Base-by-base conservation (phyloP, 2,329 filamentous ascomycete species). In the Cladophialophora psammophila region DNA sequence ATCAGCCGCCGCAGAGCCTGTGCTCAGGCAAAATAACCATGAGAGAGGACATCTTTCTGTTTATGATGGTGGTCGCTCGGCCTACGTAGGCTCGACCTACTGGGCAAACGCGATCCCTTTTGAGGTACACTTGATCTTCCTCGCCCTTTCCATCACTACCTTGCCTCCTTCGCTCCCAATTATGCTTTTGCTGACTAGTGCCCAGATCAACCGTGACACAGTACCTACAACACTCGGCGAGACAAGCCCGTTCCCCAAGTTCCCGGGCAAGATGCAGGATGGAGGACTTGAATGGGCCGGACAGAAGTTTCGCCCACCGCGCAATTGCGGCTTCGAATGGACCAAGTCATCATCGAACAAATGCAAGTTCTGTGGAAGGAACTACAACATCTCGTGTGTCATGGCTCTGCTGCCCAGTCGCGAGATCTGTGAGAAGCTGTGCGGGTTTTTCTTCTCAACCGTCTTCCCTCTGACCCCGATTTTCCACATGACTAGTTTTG, bases 401-500 rank as follows among this genome's bases (percentile, higher is more conserved):
- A 38, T 71, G 60, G 55, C 68, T 20, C 55, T 70, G 1, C 52
- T 72, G 5, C 70, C 70, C 6, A 60, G 26, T 15, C 55, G 50
- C n/a, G 66, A 57, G 12, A 65, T 62, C 20, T 72, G 70, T 54
- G 64, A 69, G 34, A 63, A 64, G 54, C 48, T 72, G 20, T 72
- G 68, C 40, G 48, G 40, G 13, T 54, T 69, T 54, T 72, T 72
- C 59, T 67, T 68, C 50, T 32, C 63, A n/a, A 71, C 63, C 4
- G 64, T 72, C 4, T 72, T 72, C 32, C 70, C 70, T 36, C 62
- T 72, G 8, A 65, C 63, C 5, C 70, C 70, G 5, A 45, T 72
- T 15, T 52, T 72, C 13, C 70, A 72, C 52, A 40, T 64, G n/a
- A 61, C 34, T 7, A 58, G 52, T 20, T 72, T 72, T 56, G 66